A percentile compares a stretch with the other conserved stretches of the same genome.
Evolutionary conservation across 2,329 filamentous ascomycete species (phyloP).

Genomic region (Alternaria incomplexa): DNA sequence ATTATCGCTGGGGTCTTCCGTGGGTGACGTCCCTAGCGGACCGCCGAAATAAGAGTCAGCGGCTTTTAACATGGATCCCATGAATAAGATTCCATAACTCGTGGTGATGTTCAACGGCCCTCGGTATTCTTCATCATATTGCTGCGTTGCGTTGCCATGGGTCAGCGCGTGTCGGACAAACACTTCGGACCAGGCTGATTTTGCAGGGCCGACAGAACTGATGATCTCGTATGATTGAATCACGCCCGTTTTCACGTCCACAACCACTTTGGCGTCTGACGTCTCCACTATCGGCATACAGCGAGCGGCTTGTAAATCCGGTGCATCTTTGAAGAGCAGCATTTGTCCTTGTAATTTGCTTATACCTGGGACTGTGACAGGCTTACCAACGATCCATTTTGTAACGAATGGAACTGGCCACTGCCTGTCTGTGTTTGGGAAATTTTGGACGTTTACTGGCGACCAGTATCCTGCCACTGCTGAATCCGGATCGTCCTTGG

Average conservation of each 20-base stretch:
- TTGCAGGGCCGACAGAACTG: neutral
- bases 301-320: conserved; percentile 17
- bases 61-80: conserved; percentile 16
- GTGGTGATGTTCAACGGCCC: conserved; percentile 13
- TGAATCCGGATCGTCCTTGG: neutral
- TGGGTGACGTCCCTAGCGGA: no score
- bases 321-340: conserved; percentile 11
- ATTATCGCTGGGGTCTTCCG: no score
- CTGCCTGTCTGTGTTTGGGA: conserved; percentile 1
- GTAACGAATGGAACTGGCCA: conserved; percentile 13
- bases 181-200: neutral
- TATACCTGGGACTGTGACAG: neutral
- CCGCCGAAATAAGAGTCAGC: neutral
- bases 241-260: conserved; percentile 6
- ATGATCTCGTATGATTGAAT: conserved; percentile 14
- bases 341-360: no score
- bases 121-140: neutral
- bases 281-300: conserved; percentile 21
- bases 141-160: neutral
- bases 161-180: conserved; percentile 8
- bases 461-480: conserved; percentile 23
- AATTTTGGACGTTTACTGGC: neutral
- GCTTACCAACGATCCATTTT: conserved; percentile 13
- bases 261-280: conserved; percentile 11
- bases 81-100: conserved; percentile 16